Conservation (phyloP, 2,329 filamentous ascomycete genomes). For the Epichloe brachyelytri region DNA sequence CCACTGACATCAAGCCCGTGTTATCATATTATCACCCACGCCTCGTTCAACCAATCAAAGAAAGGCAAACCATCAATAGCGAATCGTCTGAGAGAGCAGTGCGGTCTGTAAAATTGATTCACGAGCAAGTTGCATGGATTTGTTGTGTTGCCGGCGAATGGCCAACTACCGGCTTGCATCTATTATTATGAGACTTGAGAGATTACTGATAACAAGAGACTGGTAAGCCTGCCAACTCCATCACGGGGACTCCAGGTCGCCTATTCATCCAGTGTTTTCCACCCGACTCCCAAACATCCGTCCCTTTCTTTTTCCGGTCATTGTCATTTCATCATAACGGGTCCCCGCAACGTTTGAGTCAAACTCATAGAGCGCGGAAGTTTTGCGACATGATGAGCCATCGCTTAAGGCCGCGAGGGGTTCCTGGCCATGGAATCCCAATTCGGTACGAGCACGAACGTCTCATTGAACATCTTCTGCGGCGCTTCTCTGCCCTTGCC, state of each 20-base stretch:
- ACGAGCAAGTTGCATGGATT: no score
- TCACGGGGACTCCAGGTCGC: not conserved
- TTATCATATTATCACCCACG: no score
- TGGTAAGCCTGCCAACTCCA: not conserved
- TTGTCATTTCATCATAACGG: slow-evolving; percentile 4
- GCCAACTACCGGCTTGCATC: no score
- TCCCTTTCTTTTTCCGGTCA: not conserved
- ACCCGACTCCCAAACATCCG: not conserved
- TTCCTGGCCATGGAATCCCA: slow-evolving; percentile 44
- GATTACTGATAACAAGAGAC: no score
- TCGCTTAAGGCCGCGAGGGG: slow-evolving; percentile 37
- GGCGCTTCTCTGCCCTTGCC: slow-evolving; percentile 49
- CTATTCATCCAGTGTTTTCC: not conserved
- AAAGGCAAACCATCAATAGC: no score
- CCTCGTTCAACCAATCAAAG: no score
- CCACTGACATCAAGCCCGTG: not conserved
- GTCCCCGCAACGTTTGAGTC: not conserved
- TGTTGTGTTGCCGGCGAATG: no score
- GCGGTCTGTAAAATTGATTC: no score
- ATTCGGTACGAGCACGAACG: slow-evolving; percentile 69
- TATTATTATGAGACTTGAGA: no score
- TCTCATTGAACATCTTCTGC: slow-evolving; percentile 64
- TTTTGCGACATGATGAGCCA: slow-evolving; percentile 64
- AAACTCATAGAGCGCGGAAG: slow-evolving; percentile 41
- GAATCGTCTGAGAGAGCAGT: no score